Evolutionary conservation across 768 basidiomycete genomes (phyloP), one percentile per base, ranked within the genome.

Genomic region (Lactarius evosmus): DNA sequence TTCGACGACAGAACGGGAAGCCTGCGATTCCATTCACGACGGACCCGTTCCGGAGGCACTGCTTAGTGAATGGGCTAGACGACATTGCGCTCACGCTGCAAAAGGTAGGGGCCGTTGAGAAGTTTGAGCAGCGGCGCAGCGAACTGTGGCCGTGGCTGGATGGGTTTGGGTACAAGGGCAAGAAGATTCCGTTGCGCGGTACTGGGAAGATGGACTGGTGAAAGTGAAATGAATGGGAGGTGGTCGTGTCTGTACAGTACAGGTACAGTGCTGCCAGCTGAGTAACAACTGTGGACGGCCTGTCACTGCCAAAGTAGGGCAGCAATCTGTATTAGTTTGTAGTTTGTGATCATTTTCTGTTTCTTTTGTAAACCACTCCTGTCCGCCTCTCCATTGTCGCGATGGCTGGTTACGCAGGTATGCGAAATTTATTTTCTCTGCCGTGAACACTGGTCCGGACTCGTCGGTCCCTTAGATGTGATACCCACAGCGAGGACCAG

Each of bases 11-110:
- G 22, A 89, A 88, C 71, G 94, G 88, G 61, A 83, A 91, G 71
- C 76, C 83, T 2, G 73, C 88, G 22, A 86, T 97, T 66, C 61
- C 81, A 46, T 99, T 99, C 78, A 79, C 81, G 41, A 85, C 88
- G 55, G 97, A 99, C 75, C 77, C 88, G 0, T 99, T 98, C 89
- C 82, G 95, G 66, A 80, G 93, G 60, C 92, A 96, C 73, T 95
- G 97, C 74, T 78, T 99, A 74, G 74, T 99, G 76, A 95, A 99
- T 71, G 97, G 97, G 34, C 78, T 98, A 68, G 97, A 99, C 74
- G 97, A 98, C 72, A 96, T 99, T 67, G 95, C 89, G 49, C 79
- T 99, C 75, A 99, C 97, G 50, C 79, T 99, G 79, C 87, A 92
- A 74, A 87, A 86, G 73, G 85, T 80, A 34, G 77, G 77, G 11